Conservation (phyloP, 192 early-diverging fungal species). For the Rhizoclosmatium globosum region DNA sequence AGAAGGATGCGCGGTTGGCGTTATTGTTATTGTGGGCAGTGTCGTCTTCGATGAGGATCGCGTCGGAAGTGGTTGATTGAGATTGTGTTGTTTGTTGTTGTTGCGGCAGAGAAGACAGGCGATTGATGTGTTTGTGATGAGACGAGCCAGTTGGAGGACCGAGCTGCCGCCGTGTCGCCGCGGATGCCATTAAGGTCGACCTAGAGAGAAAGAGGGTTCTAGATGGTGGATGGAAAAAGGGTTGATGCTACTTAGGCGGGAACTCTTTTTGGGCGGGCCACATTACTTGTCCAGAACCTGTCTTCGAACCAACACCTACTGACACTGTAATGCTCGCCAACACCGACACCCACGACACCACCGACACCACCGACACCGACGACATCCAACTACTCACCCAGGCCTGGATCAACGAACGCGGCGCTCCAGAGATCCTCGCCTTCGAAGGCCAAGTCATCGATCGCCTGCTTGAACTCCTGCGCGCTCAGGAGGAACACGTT, state of each 20-base stretch:
- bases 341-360: background rate
- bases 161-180: too few relatives aligned
- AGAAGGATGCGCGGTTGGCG: background rate
- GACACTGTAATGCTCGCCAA: background rate
- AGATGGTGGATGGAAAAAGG: too few relatives aligned
- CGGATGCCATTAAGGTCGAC: too few relatives aligned
- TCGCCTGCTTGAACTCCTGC: conserved; percentile 61
- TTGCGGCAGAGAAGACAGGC: too few relatives aligned
- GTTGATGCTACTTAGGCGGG: too few relatives aligned
- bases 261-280: too few relatives aligned
- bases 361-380: conserved; percentile 30
- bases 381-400: conserved; percentile 57
- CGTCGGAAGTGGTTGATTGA: too few relatives aligned
- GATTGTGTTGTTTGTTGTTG: too few relatives aligned
- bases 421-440: conserved; percentile 68
- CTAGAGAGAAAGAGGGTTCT: too few relatives aligned
- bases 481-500: conserved; percentile 60
- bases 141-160: too few relatives aligned
- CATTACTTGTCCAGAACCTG: too few relatives aligned
- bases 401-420: conserved; percentile 75
- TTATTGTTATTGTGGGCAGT: background rate
- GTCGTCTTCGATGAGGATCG: background rate
- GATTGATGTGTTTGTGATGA: too few relatives aligned
- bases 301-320: background rate
- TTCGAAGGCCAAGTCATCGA: conserved; percentile 56